Evolutionary conservation across 179 eudicot genomes (phyloP).

Genomic region (Silene coronaria): DNA sequence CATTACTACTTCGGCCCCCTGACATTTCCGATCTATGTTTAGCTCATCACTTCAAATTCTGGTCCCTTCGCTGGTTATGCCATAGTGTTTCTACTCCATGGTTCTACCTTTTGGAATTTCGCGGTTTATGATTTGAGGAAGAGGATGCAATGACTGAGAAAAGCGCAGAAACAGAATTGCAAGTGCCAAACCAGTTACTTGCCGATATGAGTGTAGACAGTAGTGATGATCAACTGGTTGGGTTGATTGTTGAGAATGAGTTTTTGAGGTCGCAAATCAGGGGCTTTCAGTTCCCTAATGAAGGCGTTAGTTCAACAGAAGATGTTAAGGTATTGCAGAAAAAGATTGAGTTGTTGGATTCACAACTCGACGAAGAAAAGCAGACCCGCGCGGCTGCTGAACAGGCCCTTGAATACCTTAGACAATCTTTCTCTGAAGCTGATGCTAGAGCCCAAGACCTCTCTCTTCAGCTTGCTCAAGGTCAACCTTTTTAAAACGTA

Average conservation of each 20-base stretch:
- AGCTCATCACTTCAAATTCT: neutral
- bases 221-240: slow-evolving; percentile 50
- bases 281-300: slow-evolving; percentile 33
- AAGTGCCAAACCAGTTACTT: neutral
- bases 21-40: neutral
- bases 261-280: slow-evolving; percentile 72
- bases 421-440: slow-evolving; percentile 64
- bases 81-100: neutral
- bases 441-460: slow-evolving; percentile 81
- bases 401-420: slow-evolving; percentile 72
- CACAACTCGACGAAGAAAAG: slow-evolving; percentile 62
- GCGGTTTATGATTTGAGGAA: neutral
- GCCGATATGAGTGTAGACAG: neutral
- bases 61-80: neutral
- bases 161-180: neutral
- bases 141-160: neutral
- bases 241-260: slow-evolving; percentile 68
- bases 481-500: slow-evolving; percentile 28
- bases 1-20: neutral
- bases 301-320: slow-evolving; percentile 24
- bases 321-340: slow-evolving; percentile 41
- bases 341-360: slow-evolving; percentile 55
- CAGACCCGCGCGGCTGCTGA: slow-evolving; percentile 92
- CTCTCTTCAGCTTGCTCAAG: slow-evolving; percentile 73
- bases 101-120: neutral